Evolutionary conservation across 306 rosid species (phyloP), one percentile per base, ranked within the genome.

Genomic region (Gastrolobium villosum): DNA sequence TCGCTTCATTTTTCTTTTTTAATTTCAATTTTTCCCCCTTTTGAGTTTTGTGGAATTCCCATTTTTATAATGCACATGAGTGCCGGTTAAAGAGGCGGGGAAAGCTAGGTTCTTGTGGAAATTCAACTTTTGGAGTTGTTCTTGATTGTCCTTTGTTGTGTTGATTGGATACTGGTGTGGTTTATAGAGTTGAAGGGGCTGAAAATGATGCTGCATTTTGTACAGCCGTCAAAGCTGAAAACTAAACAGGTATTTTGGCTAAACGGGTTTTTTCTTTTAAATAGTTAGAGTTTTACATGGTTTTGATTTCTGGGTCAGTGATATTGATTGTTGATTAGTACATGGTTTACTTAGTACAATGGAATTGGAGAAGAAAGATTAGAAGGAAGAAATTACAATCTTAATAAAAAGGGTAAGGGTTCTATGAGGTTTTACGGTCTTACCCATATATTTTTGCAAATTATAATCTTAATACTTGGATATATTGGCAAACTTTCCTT

Each of bases 161-260:
- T 36, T 11, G 41, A 59, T 48, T 74, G 55, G 41, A 36, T 49
- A 48, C 11, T 15, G 14, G 34, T 8, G 34, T 41, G 15, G 56
- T 41, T 15, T 26, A 26, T 37, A 45, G 40, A 45, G 20, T 52
- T 53, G 72, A 72, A 34, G 11, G 31, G 66, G 75, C 44, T 43
- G 40, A 89, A 80, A 87, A 93, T 86, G 96, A 78, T 93, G 96
- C 87, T 93, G 54, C 89, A 85, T 36, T 90, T 77, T 80, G 81
- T 14, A 57, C 84, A 80, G 74, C 93, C 90, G n/a, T 84, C 90
- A 9, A 89, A 90, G 80, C 86, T 89, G 44, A 93, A 76, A 83
- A 93, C 97, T 20, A 93, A 84, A 75, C 82, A 83, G 97, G 96
- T 90, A 79, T 11, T 56, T 61, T 39, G 54, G n/a, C 39, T 32